Conservation (phyloP, 768 basidiomycete species). For the Lentinula lateritia region DNA sequence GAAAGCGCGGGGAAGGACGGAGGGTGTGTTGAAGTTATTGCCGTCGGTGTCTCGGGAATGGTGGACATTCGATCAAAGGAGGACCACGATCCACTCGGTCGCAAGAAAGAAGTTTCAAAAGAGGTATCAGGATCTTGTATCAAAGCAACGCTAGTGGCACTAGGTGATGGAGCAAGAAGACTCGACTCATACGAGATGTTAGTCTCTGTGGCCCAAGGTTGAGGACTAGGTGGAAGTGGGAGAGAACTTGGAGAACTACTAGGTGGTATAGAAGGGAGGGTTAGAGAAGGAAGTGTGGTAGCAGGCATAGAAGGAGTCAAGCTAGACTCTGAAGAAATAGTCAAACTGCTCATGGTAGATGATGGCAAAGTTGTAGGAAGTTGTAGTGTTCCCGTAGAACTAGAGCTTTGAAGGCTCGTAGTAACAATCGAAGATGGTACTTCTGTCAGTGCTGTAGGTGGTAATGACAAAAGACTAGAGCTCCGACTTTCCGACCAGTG, state of each 20-base stretch:
- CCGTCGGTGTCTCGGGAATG: conserved; percentile 30
- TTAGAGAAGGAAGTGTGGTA: conserved; percentile 27
- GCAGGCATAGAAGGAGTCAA: conserved; percentile 37
- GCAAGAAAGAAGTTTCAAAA: conserved; percentile 69
- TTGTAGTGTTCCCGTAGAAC: conserved; percentile 11
- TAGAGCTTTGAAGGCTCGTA: conserved; percentile 2
- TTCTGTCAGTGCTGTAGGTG: background rate
- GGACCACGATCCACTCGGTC: conserved; percentile 52
- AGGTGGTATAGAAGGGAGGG: conserved; percentile 24
- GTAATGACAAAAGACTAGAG: conserved; percentile 16
- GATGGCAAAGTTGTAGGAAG: conserved; percentile 23
- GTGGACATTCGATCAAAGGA: conserved; percentile 39
- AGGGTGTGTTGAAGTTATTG: conserved; percentile 25
- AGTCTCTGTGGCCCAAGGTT: conserved; percentile 55
- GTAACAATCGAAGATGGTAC: background rate
- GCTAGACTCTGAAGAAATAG: conserved; percentile 31
- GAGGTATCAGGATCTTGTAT: conserved; percentile 61
- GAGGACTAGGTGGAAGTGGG: conserved; percentile 17
- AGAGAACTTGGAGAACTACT: conserved; percentile 30
- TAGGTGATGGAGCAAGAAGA: conserved; percentile 66
- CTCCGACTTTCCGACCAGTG: conserved; percentile 13
- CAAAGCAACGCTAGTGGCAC: conserved; percentile 44
- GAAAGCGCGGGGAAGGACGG: conserved; percentile 24
- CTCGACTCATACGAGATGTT: conserved; percentile 75
- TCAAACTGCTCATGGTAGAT: conserved; percentile 19